Conservation (phyloP, 1,139 yeast genomes). For the Candida anutae region DNA sequence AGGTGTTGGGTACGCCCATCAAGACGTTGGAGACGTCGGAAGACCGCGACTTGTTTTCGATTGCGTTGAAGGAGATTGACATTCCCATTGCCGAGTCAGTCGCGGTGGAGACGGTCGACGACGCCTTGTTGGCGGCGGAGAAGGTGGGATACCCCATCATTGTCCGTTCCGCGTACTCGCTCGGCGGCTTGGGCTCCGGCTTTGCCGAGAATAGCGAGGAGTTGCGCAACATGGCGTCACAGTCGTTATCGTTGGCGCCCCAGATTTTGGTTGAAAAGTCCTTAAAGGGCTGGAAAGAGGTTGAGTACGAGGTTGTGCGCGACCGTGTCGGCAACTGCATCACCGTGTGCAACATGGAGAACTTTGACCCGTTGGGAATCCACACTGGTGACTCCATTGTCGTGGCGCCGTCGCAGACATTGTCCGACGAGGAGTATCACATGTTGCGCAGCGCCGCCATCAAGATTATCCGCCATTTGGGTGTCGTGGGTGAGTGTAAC, state of each 20-base stretch:
- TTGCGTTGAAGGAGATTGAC: slow-evolving; percentile 86
- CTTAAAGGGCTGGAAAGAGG: slow-evolving; percentile 98
- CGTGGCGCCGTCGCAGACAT: slow-evolving; percentile 96
- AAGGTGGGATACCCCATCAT: slow-evolving; percentile 90
- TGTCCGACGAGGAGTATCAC: slow-evolving; percentile 94
- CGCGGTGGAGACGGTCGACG: slow-evolving; percentile 91
- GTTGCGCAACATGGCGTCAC: slow-evolving; percentile 78
- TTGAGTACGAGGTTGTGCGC: slow-evolving; percentile 97
- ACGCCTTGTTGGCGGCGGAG: slow-evolving; percentile 82
- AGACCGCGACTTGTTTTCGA: slow-evolving; percentile 93
- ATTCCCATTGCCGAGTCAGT: slow-evolving; percentile 95
- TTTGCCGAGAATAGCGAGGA: slow-evolving; percentile 82
- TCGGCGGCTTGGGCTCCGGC: slow-evolving; percentile 98
- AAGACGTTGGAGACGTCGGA: slow-evolving; percentile 92
- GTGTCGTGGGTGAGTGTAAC: slow-evolving; percentile 98
- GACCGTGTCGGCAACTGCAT: slow-evolving; percentile 95
- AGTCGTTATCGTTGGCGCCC: slow-evolving; percentile 83
- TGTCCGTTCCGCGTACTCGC: slow-evolving; percentile 94
- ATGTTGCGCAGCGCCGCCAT: slow-evolving; percentile 97
- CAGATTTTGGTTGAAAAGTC: slow-evolving; percentile 96
- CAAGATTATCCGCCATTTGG: slow-evolving; percentile 93
- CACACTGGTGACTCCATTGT: slow-evolving; percentile 99
- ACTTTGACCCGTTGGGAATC: slow-evolving; percentile 95
- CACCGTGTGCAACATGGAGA: slow-evolving; percentile 98
- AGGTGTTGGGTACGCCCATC: slow-evolving; percentile 96